Evolutionary conservation across 1,284 basidiomycete genomes (phyloP).

Genomic region (Lentinula novae-zelandiae): DNA sequence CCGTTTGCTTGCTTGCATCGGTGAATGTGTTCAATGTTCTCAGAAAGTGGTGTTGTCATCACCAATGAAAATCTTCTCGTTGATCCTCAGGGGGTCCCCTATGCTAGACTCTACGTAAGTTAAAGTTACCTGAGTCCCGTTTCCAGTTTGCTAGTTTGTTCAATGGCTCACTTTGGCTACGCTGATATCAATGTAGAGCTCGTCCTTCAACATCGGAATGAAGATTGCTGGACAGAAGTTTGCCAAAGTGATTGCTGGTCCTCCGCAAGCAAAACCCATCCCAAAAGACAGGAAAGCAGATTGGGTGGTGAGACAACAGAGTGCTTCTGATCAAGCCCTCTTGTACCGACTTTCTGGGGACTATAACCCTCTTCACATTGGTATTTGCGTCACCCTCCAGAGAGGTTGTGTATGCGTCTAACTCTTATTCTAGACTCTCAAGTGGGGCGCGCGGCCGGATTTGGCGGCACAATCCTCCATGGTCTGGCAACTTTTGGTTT

Average conservation of each 20-base stretch:
- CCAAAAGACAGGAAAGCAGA: slow-evolving; percentile 64
- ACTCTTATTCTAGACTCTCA: slow-evolving; percentile 50
- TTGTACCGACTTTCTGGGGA: slow-evolving; percentile 80
- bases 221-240: slow-evolving; percentile 70
- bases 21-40: background rate
- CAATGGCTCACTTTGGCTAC: background rate
- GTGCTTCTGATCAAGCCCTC: slow-evolving; percentile 71
- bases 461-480: slow-evolving; percentile 77
- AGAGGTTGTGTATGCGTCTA: background rate
- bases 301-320: slow-evolving; percentile 66
- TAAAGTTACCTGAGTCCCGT: slow-evolving; percentile 18
- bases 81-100: slow-evolving; percentile 57
- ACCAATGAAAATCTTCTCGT: slow-evolving; percentile 62
- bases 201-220: slow-evolving; percentile 72
- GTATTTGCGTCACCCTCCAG: slow-evolving; percentile 30
- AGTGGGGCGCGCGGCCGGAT: slow-evolving; percentile 67
- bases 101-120: slow-evolving; percentile 68
- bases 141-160: background rate
- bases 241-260: slow-evolving; percentile 63
- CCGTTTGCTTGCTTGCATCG: background rate
- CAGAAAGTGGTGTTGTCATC: slow-evolving; percentile 75
- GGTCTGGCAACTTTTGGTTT: slow-evolving; percentile 77
- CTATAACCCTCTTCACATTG: slow-evolving; percentile 86
- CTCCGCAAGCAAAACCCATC: slow-evolving; percentile 63
- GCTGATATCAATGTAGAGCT: slow-evolving; percentile 40